These are phyloP conservation scores for Heimioporus punctisporus DNA, from an alignment of 1,284 basidiomycete genomes.

Conservation along the genomic window DNA sequence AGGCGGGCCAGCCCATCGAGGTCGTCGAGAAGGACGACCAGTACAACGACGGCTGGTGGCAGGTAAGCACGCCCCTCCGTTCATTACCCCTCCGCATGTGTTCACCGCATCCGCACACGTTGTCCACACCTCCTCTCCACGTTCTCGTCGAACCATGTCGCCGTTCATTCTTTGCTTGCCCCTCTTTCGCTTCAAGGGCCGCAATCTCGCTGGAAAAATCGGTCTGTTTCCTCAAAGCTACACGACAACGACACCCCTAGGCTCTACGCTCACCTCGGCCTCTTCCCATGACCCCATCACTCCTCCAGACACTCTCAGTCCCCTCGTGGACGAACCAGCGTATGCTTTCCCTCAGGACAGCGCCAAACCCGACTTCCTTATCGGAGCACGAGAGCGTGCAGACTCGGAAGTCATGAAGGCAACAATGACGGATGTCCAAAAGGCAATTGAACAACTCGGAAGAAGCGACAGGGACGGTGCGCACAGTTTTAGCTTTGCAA, in stretches of 20 bases:
- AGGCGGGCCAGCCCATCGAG: slow-evolving; percentile 85
- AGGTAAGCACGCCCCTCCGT: slow-evolving; percentile 59
- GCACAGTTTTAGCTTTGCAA: slow-evolving; percentile 75
- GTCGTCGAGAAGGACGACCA: slow-evolving; percentile 94
- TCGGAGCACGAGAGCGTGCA: slow-evolving; percentile 23
- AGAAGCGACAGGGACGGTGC: slow-evolving; percentile 49
- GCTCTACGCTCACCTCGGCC: slow-evolving; percentile 19
- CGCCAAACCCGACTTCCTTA: slow-evolving; percentile 24
- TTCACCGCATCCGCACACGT: slow-evolving; percentile 13
- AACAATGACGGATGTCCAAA: slow-evolving; percentile 87
- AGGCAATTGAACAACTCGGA: slow-evolving; percentile 82
- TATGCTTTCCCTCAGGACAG: slow-evolving; percentile 35
- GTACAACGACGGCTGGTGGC: slow-evolving; percentile 99
- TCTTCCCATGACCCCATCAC: slow-evolving; percentile 26
- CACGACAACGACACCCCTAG: slow-evolving; percentile 63
- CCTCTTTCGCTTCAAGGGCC: slow-evolving; percentile 58
- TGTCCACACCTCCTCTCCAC: slow-evolving; percentile 11
- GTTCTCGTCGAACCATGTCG: slow-evolving; percentile 21
- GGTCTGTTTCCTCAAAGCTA: slow-evolving; percentile 95
- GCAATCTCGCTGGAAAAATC: slow-evolving; percentile 78
- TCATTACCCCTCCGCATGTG: slow-evolving; percentile 14
- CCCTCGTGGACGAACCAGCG: slow-evolving; percentile 47
- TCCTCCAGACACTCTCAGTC: slow-evolving; percentile 38
- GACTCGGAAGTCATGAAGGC: slow-evolving; percentile 73
- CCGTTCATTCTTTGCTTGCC: slow-evolving; percentile 25